These are phyloP conservation scores for Solanum lycopersicoides DNA, from an alignment of 257 asterid genomes.

Conservation along the genomic window DNA sequence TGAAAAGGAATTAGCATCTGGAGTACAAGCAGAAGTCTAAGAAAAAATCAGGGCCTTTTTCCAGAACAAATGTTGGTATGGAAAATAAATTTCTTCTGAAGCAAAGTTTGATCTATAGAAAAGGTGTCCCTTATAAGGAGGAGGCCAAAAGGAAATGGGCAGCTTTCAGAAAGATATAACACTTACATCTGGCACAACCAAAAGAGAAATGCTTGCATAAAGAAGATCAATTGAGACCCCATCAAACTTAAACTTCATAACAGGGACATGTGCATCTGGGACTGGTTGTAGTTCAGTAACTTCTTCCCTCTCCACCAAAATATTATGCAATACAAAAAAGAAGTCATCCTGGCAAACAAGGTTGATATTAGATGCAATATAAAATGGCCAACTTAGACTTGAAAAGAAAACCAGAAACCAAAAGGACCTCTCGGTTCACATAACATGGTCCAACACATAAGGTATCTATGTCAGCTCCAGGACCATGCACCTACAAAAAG, in stretches of 20 bases:
- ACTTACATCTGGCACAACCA: slow-evolving; percentile 93
- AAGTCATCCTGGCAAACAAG: slow-evolving; percentile 59
- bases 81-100: not conserved
- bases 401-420: not conserved
- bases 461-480: slow-evolving; percentile 33
- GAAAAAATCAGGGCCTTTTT: not conserved
- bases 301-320: slow-evolving; percentile 61
- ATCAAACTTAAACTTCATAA: slow-evolving; percentile 89
- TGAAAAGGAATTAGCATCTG: not conserved
- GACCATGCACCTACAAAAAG: slow-evolving; percentile 26
- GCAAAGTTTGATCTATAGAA: not conserved
- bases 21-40: not conserved
- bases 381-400: not conserved
- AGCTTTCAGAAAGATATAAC: not conserved
- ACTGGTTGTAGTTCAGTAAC: slow-evolving; percentile 89
- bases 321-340: slow-evolving; percentile 66
- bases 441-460: slow-evolving; percentile 36
- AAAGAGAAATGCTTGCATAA: slow-evolving; percentile 76
- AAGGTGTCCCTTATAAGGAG: not conserved
- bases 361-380: not conserved
- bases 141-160: not conserved
- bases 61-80: not conserved
- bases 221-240: slow-evolving; percentile 96
- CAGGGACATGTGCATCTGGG: slow-evolving; percentile 99
- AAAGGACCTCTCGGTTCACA: slow-evolving; percentile 21